Conservation (phyloP, 116 monocot genomes). For the Phalaenopsis hybrid region DNA sequence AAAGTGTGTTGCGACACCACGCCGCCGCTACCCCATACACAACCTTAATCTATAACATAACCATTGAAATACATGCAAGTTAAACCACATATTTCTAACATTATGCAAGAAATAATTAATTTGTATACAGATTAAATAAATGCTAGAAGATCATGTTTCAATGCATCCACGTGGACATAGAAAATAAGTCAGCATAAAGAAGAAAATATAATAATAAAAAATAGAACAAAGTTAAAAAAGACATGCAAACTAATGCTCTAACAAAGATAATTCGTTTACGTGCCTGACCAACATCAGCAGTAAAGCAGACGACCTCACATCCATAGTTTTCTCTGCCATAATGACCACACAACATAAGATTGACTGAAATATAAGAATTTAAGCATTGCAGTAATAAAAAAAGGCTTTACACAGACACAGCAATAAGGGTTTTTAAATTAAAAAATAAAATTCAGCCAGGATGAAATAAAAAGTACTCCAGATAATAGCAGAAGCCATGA, state of each 20-base stretch:
- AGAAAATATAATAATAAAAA: neutral
- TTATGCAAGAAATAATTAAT: conserved; percentile 1
- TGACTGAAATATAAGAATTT: neutral
- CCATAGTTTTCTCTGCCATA: conserved; percentile 91
- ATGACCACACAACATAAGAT: neutral
- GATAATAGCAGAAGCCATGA: neutral
- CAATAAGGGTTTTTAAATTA: neutral
- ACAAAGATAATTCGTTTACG: conserved; percentile 5
- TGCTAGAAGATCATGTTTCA: neutral
- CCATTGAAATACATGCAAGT: neutral
- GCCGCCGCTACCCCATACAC: too few relatives aligned
- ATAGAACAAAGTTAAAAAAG: too few relatives aligned
- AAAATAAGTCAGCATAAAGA: neutral
- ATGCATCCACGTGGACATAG: neutral
- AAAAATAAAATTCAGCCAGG: neutral
- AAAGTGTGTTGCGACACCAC: too few relatives aligned
- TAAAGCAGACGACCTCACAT: conserved; percentile 96
- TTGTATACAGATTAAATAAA: neutral
- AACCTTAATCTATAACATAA: too few relatives aligned
- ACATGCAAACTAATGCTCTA: neutral
- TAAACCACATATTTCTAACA: neutral
- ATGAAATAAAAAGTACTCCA: neutral
- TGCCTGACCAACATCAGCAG: conserved; percentile 98
- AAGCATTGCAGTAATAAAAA: neutral
- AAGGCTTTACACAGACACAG: neutral